Base-by-base conservation (phyloP, 495 filamentous ascomycete species). In the Halenospora varia region DNA sequence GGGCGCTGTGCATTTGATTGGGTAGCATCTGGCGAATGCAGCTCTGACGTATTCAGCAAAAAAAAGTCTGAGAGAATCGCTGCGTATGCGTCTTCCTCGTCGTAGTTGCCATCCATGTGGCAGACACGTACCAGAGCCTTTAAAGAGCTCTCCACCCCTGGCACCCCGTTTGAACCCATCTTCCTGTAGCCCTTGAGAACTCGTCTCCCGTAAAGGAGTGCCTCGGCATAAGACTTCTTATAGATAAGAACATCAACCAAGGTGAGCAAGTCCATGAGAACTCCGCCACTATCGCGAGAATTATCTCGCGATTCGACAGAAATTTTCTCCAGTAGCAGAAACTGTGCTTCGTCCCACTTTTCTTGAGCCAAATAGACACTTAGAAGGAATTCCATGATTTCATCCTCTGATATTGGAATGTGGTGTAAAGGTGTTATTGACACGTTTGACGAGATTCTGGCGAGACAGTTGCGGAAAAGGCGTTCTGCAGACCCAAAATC, bases 1-100 rank as follows among this genome's bases (percentile, higher is more conserved):
- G 10, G n/a, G n/a, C n/a, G n/a, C n/a, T n/a, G n/a, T n/a, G n/a
- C n/a, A n/a, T n/a, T n/a, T n/a, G n/a, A n/a, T n/a, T n/a, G n/a
- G n/a, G 45, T 15, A 25, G 29, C 2, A 50, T 50, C 55, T 42
- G 25, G 1, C 19, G 46, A 50, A 10, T 49, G 25, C 24, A 10
- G 11, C 25, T 42, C n/a, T 20, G 55, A 26, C 1, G 13, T 15
- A 17, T 51, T 45, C 15, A 19, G 29, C 23, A n/a, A 10, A 11
- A 51, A 29, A 39, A 58, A 58, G 6, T 48, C 56, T 17, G 44
- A 49, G 2, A 61, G 53, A 35, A 62, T 57, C 25, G 23, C 53
- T 6, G 54, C 25, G 44, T 49, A 62, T 4, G 59, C 59, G 3
- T 62, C 59, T 48, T 57, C 53, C 25, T 62, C 54, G 17, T 53